Base-by-base conservation (phyloP, 1,139 yeast genomes). In the Candida pseudoviswanathii region DNA sequence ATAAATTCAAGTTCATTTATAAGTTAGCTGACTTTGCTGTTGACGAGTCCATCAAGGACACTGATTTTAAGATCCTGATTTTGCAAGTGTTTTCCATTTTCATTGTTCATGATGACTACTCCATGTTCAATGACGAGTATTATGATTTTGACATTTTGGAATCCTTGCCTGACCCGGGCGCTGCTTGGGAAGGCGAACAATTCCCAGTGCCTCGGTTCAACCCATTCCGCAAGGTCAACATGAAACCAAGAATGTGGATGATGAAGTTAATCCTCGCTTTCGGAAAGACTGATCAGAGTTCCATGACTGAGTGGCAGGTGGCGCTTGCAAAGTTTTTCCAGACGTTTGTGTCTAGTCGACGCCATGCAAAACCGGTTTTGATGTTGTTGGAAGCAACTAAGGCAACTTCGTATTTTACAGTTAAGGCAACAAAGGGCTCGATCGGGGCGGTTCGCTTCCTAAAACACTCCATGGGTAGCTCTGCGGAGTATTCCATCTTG, bases 1-100 rank as follows among this genome's bases (percentile, higher is more conserved):
- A 24, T 7, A 32, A 33, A 25, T 33, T 10, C 16, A 33, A 42
- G 16, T 25, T 44, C n/a, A 27, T 44, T 10, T 22, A 30, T 10
- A 37, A 44, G 39, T 38, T 44, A n/a, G 38, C 46, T 9, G 38
- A 21, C 5, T 44, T 44, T 44, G 46, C 30, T 7, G 31, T 44
- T 24, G 46, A 44, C 5, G 39, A 44, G 16, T 22, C 37, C n/a
- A 37, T 44, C 5, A 44, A 37, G n/a, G 46, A 44, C 16, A 25
- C 41, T 6, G 41, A 30, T 4, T 30, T 44, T 25, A 44, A 37
- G n/a, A 38, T 44, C 30, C 11, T 30, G n/a, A 44, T 44, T 11
- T 30, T 44, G 27, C 26, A 31, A 24, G 21, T 38, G 4, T 37
- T 44, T 24, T 29, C 42, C 4, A 36, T 24, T 24, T 31, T 44